Conservation (phyloP, 192 early-diverging fungal species). For the Backusella australiensis region DNA sequence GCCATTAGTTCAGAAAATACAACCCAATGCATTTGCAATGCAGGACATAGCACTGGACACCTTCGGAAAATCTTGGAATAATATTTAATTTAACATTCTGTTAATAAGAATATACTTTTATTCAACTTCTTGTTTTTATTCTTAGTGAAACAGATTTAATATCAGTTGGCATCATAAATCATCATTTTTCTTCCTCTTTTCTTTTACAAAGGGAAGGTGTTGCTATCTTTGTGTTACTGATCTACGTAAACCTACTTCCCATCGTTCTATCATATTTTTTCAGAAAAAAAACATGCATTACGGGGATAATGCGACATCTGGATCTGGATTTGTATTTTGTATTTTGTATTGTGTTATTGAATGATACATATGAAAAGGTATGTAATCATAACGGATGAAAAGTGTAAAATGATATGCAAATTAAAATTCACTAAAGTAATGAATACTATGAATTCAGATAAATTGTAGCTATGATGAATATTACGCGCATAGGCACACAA, state of each 20-base stretch:
- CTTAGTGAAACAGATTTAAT: constrained; percentile 60
- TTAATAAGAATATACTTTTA: background rate
- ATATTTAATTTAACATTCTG: background rate
- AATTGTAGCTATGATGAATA: background rate
- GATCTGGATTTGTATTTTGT: background rate
- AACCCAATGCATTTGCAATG: background rate
- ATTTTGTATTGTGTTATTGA: background rate
- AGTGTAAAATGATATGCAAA: background rate
- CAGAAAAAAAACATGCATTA: background rate
- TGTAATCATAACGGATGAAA: background rate
- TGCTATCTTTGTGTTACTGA: background rate
- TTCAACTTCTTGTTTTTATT: background rate
- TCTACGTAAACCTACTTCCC: background rate
- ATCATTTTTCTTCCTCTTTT: background rate
- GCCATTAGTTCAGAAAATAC: background rate
- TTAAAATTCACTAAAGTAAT: background rate
- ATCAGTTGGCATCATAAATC: constrained; percentile 59
- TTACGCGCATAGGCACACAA: background rate
- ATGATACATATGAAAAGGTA: background rate
- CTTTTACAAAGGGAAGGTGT: background rate
- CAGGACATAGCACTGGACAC: background rate
- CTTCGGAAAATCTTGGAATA: background rate
- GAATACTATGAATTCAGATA: background rate
- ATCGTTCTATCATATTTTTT: background rate
- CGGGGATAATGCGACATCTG: background rate